Evolutionary conservation across 495 filamentous ascomycete species (phyloP).

Genomic region (Opeltia flavorubescens): DNA sequence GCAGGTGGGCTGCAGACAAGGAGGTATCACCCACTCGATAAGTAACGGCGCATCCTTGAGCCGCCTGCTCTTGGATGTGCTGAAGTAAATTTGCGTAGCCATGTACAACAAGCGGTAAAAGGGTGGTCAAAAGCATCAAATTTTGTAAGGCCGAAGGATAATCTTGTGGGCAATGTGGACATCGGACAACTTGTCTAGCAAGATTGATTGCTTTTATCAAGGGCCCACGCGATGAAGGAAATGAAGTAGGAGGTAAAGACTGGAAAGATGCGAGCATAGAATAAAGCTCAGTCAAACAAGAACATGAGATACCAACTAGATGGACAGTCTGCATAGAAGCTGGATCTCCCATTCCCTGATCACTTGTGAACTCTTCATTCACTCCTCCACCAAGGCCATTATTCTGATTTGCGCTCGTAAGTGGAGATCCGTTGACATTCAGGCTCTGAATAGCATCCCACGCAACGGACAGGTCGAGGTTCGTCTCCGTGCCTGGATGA

Average conservation of each 20-base stretch:
- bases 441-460: no score
- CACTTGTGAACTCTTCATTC: no score
- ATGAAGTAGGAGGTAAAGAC: constrained; percentile 4
- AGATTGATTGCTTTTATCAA: constrained; percentile 4
- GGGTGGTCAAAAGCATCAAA: constrained; percentile 7
- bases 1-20: background rate
- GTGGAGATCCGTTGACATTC: no score
- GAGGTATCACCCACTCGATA: constrained; percentile 10
- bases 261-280: constrained; percentile 8
- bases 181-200: constrained; percentile 1
- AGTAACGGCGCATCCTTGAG: constrained; percentile 1
- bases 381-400: no score
- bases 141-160: constrained; percentile 12
- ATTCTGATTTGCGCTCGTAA: no score
- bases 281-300: constrained; percentile 10
- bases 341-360: no score
- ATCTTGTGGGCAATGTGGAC: constrained; percentile 3
- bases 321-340: background rate
- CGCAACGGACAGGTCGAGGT: no score
- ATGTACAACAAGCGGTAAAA: constrained; percentile 6
- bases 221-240: constrained; percentile 4
- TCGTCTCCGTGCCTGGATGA: no score
- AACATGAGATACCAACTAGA: constrained; percentile 1
- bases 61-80: constrained; percentile 9
- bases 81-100: constrained; percentile 10